Conservation (phyloP, 1,139 yeast species). For the Hansenula lynferdii region DNA sequence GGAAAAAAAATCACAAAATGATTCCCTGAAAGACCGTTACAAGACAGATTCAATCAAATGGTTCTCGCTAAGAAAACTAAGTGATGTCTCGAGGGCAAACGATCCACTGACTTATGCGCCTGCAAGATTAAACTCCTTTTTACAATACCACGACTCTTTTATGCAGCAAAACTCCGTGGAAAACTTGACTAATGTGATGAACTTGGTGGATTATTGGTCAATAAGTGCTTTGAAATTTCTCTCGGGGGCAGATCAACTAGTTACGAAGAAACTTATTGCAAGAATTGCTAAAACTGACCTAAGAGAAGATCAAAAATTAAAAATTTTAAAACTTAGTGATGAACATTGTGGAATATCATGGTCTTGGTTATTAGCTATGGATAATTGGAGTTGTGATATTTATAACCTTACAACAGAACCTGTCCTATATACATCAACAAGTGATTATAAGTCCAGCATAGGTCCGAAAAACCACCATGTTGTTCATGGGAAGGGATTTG, state of each 20-base stretch:
- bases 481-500: slow-evolving; percentile 24
- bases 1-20: slow-evolving; percentile 15
- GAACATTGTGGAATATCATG: slow-evolving; percentile 23
- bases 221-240: slow-evolving; percentile 16
- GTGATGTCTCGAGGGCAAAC: slow-evolving; percentile 2
- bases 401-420: slow-evolving; percentile 25
- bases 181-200: slow-evolving; percentile 5
- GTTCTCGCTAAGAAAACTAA: slow-evolving; percentile 6
- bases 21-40: slow-evolving; percentile 1
- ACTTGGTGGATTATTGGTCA: slow-evolving; percentile 16
- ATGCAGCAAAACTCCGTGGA: slow-evolving; percentile 4
- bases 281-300: slow-evolving; percentile 16
- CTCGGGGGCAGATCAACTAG: slow-evolving; percentile 11
- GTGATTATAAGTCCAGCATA: slow-evolving; percentile 7
- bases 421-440: slow-evolving; percentile 10
- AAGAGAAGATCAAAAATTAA: slow-evolving; percentile 12
- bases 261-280: slow-evolving; percentile 10
- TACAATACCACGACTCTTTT: slow-evolving; percentile 14
- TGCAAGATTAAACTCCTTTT: slow-evolving; percentile 9
- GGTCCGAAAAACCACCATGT: slow-evolving; percentile 21
- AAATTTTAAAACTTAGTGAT: slow-evolving; percentile 11
- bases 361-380: slow-evolving; percentile 36
- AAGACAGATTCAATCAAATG: slow-evolving; percentile 1
- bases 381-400: slow-evolving; percentile 28
- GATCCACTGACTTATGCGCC: slow-evolving; percentile 16